phyloP scores from a whole-genome alignment of 768 basidiomycete species.

The Panaeolus cyanescens region DNA sequence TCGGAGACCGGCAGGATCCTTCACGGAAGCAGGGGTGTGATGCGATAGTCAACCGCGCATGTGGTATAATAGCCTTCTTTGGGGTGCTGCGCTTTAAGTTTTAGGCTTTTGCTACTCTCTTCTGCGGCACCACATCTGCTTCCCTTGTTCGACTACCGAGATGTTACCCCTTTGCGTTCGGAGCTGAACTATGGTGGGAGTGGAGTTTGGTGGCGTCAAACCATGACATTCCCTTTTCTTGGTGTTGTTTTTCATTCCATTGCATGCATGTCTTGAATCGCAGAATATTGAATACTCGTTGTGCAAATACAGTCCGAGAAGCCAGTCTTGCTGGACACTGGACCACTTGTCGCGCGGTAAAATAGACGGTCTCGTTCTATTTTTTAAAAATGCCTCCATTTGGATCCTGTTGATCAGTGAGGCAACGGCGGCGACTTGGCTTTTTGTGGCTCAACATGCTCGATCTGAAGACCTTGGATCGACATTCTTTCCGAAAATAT shows the following conservation, averaged over 20 bases:
- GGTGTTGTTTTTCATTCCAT: background rate
- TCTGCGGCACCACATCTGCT: background rate
- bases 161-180: slow-evolving; percentile 1
- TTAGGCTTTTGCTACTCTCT: slow-evolving; percentile 1
- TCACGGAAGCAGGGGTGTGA: slow-evolving; percentile 1
- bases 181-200: background rate
- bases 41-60: background rate
- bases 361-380: background rate
- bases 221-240: too few species aligned
- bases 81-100: background rate
- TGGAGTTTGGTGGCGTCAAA: background rate
- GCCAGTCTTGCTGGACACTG: background rate
- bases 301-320: background rate
- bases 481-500: background rate
- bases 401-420: background rate
- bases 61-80: too few species aligned
- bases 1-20: slow-evolving; percentile 3
- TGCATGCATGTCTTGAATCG: background rate
- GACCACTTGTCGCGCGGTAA: background rate
- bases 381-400: background rate
- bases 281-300: background rate
- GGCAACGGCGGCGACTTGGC: background rate
- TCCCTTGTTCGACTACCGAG: background rate
- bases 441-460: background rate
- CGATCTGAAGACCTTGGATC: background rate